These are phyloP conservation scores for Lodderomyces orthopsilosis DNA, from an alignment of 1,139 yeast genomes.

Conservation along the genomic window DNA sequence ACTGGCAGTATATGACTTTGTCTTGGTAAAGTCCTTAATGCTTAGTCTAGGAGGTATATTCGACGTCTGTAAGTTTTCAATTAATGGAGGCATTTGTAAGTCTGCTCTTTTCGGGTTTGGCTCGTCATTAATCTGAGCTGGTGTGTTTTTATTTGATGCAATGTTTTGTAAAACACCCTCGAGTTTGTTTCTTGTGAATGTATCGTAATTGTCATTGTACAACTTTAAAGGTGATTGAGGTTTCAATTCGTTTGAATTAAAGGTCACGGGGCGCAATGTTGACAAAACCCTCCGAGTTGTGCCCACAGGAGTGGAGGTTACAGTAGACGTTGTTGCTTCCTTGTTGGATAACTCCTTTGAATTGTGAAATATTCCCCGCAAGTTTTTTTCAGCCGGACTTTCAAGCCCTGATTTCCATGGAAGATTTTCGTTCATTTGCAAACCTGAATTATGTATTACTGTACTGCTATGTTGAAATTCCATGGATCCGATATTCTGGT, in stretches of 20 bases:
- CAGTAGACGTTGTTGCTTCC: slow-evolving; percentile 32
- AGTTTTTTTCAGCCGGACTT: slow-evolving; percentile 24
- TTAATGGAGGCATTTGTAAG: slow-evolving; percentile 6
- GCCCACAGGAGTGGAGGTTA: slow-evolving; percentile 32
- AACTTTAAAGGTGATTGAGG: slow-evolving; percentile 37
- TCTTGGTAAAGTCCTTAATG: slow-evolving; percentile 32
- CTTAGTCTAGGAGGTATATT: slow-evolving; percentile 24
- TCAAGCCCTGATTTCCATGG: slow-evolving; percentile 39
- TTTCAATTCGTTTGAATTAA: background rate
- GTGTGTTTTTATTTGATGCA: slow-evolving; percentile 15
- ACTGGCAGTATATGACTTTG: slow-evolving; percentile 34
- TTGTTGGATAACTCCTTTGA: slow-evolving; percentile 14
- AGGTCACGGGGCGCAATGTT: background rate
- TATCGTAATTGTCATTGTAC: slow-evolving; percentile 38
- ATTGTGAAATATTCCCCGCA: slow-evolving; percentile 31
- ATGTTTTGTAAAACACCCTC: slow-evolving; percentile 30
- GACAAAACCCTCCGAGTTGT: slow-evolving; percentile 3
- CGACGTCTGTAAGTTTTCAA: slow-evolving; percentile 4
- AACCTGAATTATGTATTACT: slow-evolving; percentile 36
- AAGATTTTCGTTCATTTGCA: slow-evolving; percentile 26
- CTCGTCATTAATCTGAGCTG: slow-evolving; percentile 7
- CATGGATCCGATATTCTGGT: slow-evolving; percentile 19
- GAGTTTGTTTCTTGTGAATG: slow-evolving; percentile 40
- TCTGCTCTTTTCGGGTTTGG: background rate
- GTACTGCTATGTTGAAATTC: slow-evolving; percentile 20